Percentiles rank a stretch among this genome's conserved stretches.
Evolutionary conservation across 192 early-diverging fungal species (phyloP).

Genomic region (Martensiomyces pterosporus): DNA sequence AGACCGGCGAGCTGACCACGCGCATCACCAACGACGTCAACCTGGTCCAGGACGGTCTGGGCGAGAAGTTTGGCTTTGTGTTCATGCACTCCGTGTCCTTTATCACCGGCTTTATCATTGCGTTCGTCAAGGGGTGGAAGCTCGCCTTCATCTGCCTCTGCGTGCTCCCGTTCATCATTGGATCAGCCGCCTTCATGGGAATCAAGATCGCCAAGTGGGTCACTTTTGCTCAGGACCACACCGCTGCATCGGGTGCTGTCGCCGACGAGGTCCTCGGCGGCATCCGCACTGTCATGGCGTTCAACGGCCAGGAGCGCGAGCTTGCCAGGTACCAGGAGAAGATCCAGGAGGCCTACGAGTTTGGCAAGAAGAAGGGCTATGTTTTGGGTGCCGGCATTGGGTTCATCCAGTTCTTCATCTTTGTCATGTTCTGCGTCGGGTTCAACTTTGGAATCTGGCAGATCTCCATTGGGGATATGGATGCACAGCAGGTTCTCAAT

Average conservation of each 20-base stretch:
- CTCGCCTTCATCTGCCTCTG: conserved; percentile 76
- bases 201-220: conserved; percentile 44
- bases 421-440: conserved; percentile 67
- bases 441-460: conserved; percentile 73
- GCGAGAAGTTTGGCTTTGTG: conserved; percentile 75
- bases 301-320: conserved; percentile 75
- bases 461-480: conserved; percentile 46
- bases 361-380: conserved; percentile 59
- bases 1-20: conserved; percentile 77
- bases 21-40: conserved; percentile 82
- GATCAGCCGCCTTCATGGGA: conserved; percentile 50
- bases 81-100: conserved; percentile 65
- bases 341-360: conserved; percentile 62
- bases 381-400: conserved; percentile 65
- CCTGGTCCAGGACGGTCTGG: conserved; percentile 81
- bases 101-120: conserved; percentile 69
- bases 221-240: conserved; percentile 56
- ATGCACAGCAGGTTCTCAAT: conserved; percentile 57
- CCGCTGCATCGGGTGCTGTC: conserved; percentile 76
- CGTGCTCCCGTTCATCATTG: conserved; percentile 69
- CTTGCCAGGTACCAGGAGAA: conserved; percentile 55
- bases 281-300: conserved; percentile 81
- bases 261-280: conserved; percentile 79
- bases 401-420: conserved; percentile 68
- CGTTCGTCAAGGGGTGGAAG: conserved; percentile 77